These are phyloP conservation scores for Penicillium paneum DNA, from an alignment of 2,329 filamentous ascomycete genomes.

Conservation along the genomic window DNA sequence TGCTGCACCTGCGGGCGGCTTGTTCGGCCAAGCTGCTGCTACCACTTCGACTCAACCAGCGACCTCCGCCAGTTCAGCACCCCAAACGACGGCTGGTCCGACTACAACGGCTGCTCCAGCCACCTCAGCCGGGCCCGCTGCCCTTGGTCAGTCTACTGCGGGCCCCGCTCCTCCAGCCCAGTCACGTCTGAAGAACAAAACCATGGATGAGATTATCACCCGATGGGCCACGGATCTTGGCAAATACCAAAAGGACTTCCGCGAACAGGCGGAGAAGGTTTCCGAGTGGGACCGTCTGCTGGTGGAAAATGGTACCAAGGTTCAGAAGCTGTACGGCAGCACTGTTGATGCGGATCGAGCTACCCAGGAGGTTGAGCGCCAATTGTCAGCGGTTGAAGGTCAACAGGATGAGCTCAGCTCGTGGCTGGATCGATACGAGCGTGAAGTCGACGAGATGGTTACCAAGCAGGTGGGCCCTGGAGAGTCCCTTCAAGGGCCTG, in stretches of 20 bases:
- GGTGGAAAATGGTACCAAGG: conserved; percentile 91
- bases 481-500: conserved; percentile 77
- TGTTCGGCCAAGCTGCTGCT: conserved; percentile 27
- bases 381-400: conserved; percentile 82
- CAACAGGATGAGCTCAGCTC: conserved; percentile 86
- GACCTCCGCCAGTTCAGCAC: conserved; percentile 1
- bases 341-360: conserved; percentile 93
- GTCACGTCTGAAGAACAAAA: conserved; percentile 93
- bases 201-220: conserved; percentile 98
- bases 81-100: conserved; percentile 20
- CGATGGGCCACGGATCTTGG: conserved; percentile 93
- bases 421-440: conserved; percentile 88
- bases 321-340: conserved; percentile 85
- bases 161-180: conserved; percentile 76
- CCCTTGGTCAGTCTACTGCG: conserved; percentile 68
- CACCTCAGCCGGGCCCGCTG: conserved; percentile 32
- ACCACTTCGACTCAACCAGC: conserved; percentile 29
- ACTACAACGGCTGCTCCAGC: conserved; percentile 26
- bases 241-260: conserved; percentile 96
- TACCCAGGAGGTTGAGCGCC: conserved; percentile 88
- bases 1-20: conserved; percentile 21
- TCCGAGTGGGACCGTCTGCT: conserved; percentile 88
- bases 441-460: conserved; percentile 86
- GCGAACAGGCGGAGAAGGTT: conserved; percentile 81
- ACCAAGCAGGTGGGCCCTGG: conserved; percentile 70